Base-by-base conservation (phyloP, 2,329 filamentous ascomycete species). In the Penicillium expansum region DNA sequence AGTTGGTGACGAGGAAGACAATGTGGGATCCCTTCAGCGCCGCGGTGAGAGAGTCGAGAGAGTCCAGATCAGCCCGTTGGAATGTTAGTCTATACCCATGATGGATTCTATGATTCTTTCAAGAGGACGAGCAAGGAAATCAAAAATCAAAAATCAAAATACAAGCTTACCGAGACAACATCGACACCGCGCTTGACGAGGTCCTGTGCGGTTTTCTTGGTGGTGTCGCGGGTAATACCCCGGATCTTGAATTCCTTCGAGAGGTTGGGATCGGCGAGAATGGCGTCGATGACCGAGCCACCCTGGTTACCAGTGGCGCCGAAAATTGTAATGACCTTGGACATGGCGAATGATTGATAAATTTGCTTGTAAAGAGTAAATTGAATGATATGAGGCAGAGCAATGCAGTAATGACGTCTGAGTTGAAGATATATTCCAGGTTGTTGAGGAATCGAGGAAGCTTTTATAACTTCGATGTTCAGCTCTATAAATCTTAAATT, bases 171-270 rank as follows among this genome's bases (percentile, higher is more conserved):
- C 64, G n/a, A 77, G 62, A 69, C 63, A 16, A 72, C 55, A 42
- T 76, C 73, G 1, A 75, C 71, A 4, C 71, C 73, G 14, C 63
- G 58, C 8, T 61, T 59, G 9, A 60, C 59, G 9, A 75, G 65
- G 6, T 63, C 63, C 50, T 72, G 62, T 1, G 70, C 68, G 0
- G 63, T 60, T 16, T 65, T 66, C 52, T 74, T 71, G 48, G 62
- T 63, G 2, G 68, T 55, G 62, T 83, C 76, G n/a, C 81, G 79
- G 13, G 79, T 82, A 48, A 84, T 74, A 37, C 74, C 81, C 9
- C 82, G 78, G 55, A 84, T 73, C 45, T 71, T 77, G 71, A 76
- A 84, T 52, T 77, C 63, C 41, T 74, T 63, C 1, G 78, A 79
- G 18, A 83, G 74, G 3, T 67, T 64, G 1, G 76, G 62, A 60